Evolutionary conservation across 495 filamentous ascomycete species (phyloP).

Genomic region (Penicillium coprophilum): DNA sequence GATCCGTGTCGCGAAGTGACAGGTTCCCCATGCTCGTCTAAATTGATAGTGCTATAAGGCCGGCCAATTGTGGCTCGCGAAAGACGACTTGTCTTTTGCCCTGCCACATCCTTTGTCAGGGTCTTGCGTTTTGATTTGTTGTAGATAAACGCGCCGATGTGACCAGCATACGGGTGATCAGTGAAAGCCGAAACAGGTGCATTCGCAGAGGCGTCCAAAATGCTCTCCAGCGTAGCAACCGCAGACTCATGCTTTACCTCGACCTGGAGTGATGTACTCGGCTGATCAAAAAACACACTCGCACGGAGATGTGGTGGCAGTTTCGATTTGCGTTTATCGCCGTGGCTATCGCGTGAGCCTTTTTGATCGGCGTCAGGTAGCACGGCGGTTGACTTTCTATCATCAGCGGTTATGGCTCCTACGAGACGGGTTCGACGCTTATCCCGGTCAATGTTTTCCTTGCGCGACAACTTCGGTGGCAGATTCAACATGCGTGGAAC

Average conservation of each 20-base stretch:
- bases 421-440: constrained; percentile 67
- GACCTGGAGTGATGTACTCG: constrained; percentile 57
- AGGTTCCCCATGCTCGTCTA: constrained; percentile 12
- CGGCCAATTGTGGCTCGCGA: constrained; percentile 27
- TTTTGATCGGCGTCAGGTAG: constrained; percentile 31
- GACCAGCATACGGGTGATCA: constrained; percentile 83
- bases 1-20: constrained; percentile 4
- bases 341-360: constrained; percentile 16
- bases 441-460: constrained; percentile 60
- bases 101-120: constrained; percentile 21
- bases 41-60: constrained; percentile 17
- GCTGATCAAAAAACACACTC: constrained; percentile 84
- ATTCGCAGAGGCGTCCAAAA: constrained; percentile 87
- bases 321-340: constrained; percentile 39
- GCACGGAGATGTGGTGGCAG: constrained; percentile 89
- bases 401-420: constrained; percentile 48
- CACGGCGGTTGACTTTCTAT: constrained; percentile 44
- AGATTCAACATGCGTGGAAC: constrained; percentile 92
- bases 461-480: constrained; percentile 81
- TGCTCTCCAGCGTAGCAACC: constrained; percentile 85
- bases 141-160: constrained; percentile 65
- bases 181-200: constrained; percentile 95
- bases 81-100: constrained; percentile 22
- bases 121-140: constrained; percentile 40
- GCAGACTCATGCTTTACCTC: constrained; percentile 78